phyloP scores from a whole-genome alignment of 2,329 filamentous ascomycete species.

The Magnaporthiopsis rhizophila region DNA sequence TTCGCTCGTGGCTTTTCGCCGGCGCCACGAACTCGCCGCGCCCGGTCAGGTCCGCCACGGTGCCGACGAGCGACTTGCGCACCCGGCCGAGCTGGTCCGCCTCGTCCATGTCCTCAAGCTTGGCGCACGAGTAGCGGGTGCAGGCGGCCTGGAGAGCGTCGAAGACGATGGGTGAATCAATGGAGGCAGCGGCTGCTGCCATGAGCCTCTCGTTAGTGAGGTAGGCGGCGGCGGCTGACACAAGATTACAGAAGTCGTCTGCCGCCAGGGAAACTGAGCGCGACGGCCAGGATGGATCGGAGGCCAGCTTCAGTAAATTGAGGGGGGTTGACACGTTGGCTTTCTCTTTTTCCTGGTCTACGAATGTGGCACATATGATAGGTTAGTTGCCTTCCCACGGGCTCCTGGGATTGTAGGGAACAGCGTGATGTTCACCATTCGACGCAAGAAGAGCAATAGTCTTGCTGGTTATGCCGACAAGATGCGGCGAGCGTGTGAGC shows the following conservation, averaged over 20 bases:
- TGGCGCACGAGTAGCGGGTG: slow-evolving; percentile 24
- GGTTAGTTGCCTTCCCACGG: slow-evolving; percentile 12
- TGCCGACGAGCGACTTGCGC: slow-evolving; percentile 40
- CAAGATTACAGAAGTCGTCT: slow-evolving; percentile 46
- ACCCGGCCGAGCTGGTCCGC: slow-evolving; percentile 38
- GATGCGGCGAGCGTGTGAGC: slow-evolving; percentile 30
- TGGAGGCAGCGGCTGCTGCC: slow-evolving; percentile 7
- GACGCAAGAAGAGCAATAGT: slow-evolving; percentile 44
- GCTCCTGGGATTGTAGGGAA: background rate
- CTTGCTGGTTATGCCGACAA: slow-evolving; percentile 47
- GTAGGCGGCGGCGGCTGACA: slow-evolving; percentile 46
- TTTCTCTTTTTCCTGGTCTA: slow-evolving; percentile 36
- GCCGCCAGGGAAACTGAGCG: slow-evolving; percentile 28
- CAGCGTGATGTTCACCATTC: slow-evolving; percentile 32
- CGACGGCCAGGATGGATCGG: slow-evolving; percentile 24
- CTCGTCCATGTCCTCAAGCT: slow-evolving; percentile 35
- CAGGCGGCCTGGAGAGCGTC: slow-evolving; percentile 27
- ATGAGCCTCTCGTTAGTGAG: slow-evolving; percentile 47
- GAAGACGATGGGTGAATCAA: background rate
- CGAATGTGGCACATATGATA: background rate
- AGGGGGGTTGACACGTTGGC: slow-evolving; percentile 39
- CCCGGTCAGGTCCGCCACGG: slow-evolving; percentile 40
- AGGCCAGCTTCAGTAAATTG: slow-evolving; percentile 42
- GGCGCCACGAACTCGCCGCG: slow-evolving; percentile 13
- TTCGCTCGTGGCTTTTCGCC: background rate